Evolutionary conservation across 1,284 basidiomycete genomes (phyloP).

Genomic region (Flammula alnicola): DNA sequence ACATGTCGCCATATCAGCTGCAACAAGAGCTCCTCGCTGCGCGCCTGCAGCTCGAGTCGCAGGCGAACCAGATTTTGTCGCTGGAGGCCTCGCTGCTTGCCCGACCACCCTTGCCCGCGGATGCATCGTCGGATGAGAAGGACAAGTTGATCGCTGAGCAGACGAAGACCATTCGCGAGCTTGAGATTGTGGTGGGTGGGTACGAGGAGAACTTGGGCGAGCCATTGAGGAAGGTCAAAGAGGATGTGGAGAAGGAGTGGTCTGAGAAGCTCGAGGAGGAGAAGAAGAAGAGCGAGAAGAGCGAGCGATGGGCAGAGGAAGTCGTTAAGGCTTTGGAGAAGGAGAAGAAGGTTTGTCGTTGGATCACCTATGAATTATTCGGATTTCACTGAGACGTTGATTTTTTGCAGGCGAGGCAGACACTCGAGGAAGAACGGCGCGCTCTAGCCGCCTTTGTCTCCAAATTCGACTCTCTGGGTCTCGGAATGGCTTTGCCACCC

Average conservation of each 20-base stretch:
- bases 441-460: conserved; percentile 77
- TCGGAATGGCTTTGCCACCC: conserved; percentile 44
- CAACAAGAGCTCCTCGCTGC: conserved; percentile 86
- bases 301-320: conserved; percentile 72
- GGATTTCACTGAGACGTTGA: background rate
- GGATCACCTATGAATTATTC: conserved; percentile 2
- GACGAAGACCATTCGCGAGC: conserved; percentile 68
- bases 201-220: conserved; percentile 76
- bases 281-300: conserved; percentile 62
- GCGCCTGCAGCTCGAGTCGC: conserved; percentile 74
- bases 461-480: conserved; percentile 74
- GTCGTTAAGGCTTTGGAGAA: conserved; percentile 73
- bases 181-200: conserved; percentile 70
- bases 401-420: conserved; percentile 44
- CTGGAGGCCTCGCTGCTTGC: conserved; percentile 73
- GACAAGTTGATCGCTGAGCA: conserved; percentile 73
- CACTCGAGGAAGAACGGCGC: conserved; percentile 74
- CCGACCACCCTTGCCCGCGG: conserved; percentile 58
- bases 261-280: conserved; percentile 62
- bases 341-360: conserved; percentile 61
- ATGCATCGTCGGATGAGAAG: conserved; percentile 65
- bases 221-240: conserved; percentile 70
- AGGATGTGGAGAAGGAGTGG: conserved; percentile 86
- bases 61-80: conserved; percentile 80
- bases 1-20: conserved; percentile 84